These are phyloP conservation scores for Suillus subluteus DNA, from an alignment of 768 basidiomycete genomes.

Conservation along the genomic window DNA sequence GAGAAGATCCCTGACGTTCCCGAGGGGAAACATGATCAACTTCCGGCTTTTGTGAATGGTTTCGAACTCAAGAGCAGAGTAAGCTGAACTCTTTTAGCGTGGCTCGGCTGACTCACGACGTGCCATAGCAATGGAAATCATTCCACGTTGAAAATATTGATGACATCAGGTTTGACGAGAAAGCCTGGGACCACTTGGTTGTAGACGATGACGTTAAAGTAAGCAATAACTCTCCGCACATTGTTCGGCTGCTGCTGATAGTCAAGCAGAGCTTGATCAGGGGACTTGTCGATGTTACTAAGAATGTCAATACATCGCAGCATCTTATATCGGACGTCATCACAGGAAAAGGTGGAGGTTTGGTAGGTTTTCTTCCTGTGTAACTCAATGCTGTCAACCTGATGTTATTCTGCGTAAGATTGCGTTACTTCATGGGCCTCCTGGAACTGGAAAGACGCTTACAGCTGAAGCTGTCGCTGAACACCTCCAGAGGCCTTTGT, in stretches of 20 bases:
- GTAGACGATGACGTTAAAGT: constrained; percentile 55
- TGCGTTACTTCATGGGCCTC: constrained; percentile 27
- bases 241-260: constrained; percentile 37
- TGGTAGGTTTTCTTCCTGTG: constrained; percentile 47
- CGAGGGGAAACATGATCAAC: constrained; percentile 57
- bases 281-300: constrained; percentile 29
- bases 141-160: constrained; percentile 59
- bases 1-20: constrained; percentile 39
- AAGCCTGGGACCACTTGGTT: constrained; percentile 63
- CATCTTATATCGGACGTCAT: constrained; percentile 50
- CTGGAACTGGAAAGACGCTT: constrained; percentile 52
- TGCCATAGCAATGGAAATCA: constrained; percentile 46
- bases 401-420: constrained; percentile 18
- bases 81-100: no score
- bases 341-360: constrained; percentile 62
- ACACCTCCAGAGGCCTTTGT: constrained; percentile 54
- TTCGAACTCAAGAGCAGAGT: constrained; percentile 63
- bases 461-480: constrained; percentile 63
- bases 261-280: constrained; percentile 25
- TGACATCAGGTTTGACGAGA: constrained; percentile 57
- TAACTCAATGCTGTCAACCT: background rate
- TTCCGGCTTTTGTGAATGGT: constrained; percentile 60
- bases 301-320: constrained; percentile 22
- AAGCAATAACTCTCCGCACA: background rate
- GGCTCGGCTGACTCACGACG: background rate